A percentile compares a stretch with the other conserved stretches of the same genome.
Conservation (phyloP, 495 filamentous ascomycete species). For the Penicillium steckii region DNA sequence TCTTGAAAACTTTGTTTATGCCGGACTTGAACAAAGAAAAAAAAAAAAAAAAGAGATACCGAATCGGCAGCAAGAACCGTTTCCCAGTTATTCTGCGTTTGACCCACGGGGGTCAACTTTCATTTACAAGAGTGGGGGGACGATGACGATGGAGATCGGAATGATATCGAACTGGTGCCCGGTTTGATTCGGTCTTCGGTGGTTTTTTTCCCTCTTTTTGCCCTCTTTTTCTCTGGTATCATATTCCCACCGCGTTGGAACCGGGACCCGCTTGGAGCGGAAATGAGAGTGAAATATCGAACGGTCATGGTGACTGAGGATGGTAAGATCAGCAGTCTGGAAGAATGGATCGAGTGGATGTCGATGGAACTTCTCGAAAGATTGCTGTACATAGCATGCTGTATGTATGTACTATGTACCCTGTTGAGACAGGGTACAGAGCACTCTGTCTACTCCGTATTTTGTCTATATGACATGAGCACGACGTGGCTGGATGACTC, state of each 20-base stretch:
- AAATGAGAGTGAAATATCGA: background rate
- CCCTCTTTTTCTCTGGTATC: background rate
- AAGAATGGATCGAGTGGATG: constrained; percentile 19
- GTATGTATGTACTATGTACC: too few species aligned
- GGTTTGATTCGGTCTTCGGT: background rate
- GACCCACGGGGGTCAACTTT: constrained; percentile 17
- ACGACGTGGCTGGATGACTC: background rate
- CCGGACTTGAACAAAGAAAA: background rate
- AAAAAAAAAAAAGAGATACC: background rate
- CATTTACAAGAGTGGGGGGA: constrained; percentile 17
- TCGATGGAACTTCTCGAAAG: constrained; percentile 13
- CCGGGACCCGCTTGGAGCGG: background rate
- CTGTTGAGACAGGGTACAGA: too few species aligned
- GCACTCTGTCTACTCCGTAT: too few species aligned
- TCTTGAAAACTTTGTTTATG: too few species aligned
- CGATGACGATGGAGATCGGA: constrained; percentile 18
- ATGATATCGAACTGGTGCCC: constrained; percentile 5
- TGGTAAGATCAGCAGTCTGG: background rate
- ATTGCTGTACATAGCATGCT: background rate
- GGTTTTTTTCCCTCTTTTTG: background rate
- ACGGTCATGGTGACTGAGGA: background rate
- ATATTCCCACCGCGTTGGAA: background rate
- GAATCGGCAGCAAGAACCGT: constrained; percentile 16
- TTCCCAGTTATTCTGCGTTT: constrained; percentile 3
- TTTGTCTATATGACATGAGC: constrained; percentile 1